phyloP scores from a whole-genome alignment of 805 yeast species.

The Scheffersomyces lignosus region DNA sequence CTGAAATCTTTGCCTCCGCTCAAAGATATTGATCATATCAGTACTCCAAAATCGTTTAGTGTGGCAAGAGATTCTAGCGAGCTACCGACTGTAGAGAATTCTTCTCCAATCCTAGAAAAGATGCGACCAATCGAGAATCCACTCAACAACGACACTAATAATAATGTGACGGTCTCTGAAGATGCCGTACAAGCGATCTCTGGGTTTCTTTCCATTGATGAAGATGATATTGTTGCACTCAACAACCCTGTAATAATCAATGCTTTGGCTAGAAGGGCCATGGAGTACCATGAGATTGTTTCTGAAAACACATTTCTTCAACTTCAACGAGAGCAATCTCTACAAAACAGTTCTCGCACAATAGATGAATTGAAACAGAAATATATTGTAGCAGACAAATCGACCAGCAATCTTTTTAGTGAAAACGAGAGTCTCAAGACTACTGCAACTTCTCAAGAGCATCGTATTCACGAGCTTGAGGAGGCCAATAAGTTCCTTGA shows the following conservation, averaged over 20 bases:
- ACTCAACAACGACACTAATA: slow-evolving; percentile 1
- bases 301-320: slow-evolving; percentile 32
- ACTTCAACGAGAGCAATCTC: slow-evolving; percentile 35
- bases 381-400: slow-evolving; percentile 17
- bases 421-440: slow-evolving; percentile 1
- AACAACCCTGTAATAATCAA: slow-evolving; percentile 14
- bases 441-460: neutral
- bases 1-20: slow-evolving; percentile 42
- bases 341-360: slow-evolving; percentile 21
- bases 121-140: slow-evolving; percentile 4
- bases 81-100: slow-evolving; percentile 9
- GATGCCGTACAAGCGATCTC: slow-evolving; percentile 20
- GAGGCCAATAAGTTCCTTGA: slow-evolving; percentile 7
- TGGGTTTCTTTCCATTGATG: slow-evolving; percentile 27
- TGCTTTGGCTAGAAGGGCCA: slow-evolving; percentile 23
- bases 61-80: slow-evolving; percentile 37
- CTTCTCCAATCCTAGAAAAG: slow-evolving; percentile 21
- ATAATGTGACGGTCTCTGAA: too few species aligned
- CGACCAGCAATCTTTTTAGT: slow-evolving; percentile 3
- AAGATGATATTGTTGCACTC: slow-evolving; percentile 11
- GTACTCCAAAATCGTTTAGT: slow-evolving; percentile 40
- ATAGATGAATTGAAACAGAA: slow-evolving; percentile 22
- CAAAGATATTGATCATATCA: slow-evolving; percentile 42
- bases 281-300: slow-evolving; percentile 26
- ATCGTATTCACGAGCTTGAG: slow-evolving; percentile 9